Conservation (phyloP, 495 filamentous ascomycete genomes). For the Thermochaetoides thermophila region DNA sequence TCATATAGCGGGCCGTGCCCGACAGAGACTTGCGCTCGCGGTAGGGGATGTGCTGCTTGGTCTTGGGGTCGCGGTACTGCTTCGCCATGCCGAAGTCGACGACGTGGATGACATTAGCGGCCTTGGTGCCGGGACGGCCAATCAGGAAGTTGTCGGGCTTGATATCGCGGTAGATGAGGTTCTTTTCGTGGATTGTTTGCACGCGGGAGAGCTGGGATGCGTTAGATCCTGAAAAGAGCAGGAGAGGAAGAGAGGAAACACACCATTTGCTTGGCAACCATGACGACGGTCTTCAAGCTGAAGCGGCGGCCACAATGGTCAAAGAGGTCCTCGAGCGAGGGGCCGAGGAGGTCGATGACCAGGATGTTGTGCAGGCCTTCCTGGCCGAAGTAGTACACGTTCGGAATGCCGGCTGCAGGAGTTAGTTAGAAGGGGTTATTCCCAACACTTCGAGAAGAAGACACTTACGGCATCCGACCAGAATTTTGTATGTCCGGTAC, state of each 20-base stretch:
- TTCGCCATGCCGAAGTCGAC: conserved; percentile 99
- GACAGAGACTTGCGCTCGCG: conserved; percentile 95
- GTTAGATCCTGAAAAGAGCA: conserved; percentile 1
- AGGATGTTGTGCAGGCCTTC: conserved; percentile 99
- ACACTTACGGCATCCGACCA: conserved; percentile 94
- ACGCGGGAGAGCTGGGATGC: conserved; percentile 64
- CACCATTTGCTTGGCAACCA: conserved; percentile 99
- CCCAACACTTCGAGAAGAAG: too few relatives aligned
- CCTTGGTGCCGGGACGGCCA: conserved; percentile 80
- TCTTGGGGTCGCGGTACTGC: conserved; percentile 97
- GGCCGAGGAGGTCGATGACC: conserved; percentile 93
- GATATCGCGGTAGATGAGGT: conserved; percentile 97
- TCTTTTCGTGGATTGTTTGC: conserved; percentile 99
- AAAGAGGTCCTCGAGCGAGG: conserved; percentile 93
- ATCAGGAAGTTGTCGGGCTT: conserved; percentile 99
- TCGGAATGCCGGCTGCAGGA: conserved; percentile 82
- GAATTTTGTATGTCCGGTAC: conserved; percentile 98
- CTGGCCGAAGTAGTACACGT: conserved; percentile 99
- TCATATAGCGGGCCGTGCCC: conserved; percentile 97
- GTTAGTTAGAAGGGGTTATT: conserved; percentile 2
- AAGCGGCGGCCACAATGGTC: conserved; percentile 95
- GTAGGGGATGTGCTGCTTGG: conserved; percentile 98
- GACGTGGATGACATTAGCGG: conserved; percentile 95
- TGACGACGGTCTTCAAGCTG: conserved; percentile 92
- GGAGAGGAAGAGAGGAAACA: conserved; percentile 11